Percentiles rank a stretch among this genome's conserved stretches.
Conservation (phyloP, 805 yeast genomes). For the Candida wancherniae region DNA sequence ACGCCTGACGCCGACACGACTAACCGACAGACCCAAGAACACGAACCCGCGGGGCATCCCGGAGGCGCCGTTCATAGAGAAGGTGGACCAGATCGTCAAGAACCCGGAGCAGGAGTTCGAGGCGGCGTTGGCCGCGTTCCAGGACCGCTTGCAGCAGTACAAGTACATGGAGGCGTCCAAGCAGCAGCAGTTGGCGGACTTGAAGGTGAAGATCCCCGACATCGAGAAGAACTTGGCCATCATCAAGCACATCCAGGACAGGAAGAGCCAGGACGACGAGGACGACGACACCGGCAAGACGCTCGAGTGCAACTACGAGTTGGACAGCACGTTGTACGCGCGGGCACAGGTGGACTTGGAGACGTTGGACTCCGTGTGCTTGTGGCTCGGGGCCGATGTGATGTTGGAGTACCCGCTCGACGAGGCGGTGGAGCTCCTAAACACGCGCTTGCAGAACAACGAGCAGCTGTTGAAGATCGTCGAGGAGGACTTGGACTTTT, state of each 20-base stretch:
- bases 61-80: conserved; percentile 88
- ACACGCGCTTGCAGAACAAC: conserved; percentile 59
- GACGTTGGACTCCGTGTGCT: conserved; percentile 54
- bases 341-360: conserved; percentile 67
- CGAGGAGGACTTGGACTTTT: conserved; percentile 78
- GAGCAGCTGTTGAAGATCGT: conserved; percentile 54
- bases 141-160: conserved; percentile 84
- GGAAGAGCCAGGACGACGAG: conserved; percentile 33
- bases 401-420: conserved; percentile 91
- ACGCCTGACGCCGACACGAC: conserved; percentile 1
- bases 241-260: conserved; percentile 54
- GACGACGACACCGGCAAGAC: conserved; percentile 24
- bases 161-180: conserved; percentile 75
- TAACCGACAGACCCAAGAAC: conserved; percentile 45
- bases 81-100: conserved; percentile 70
- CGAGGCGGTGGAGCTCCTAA: conserved; percentile 75
- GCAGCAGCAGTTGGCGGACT: conserved; percentile 44
- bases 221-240: conserved; percentile 78
- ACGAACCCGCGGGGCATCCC: conserved; percentile 94
- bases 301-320: conserved; percentile 76
- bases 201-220: conserved; percentile 81
- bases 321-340: conserved; percentile 89
- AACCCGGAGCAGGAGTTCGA: conserved; percentile 63
- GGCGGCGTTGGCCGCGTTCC: conserved; percentile 64
- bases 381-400: conserved; percentile 98